Conservation (phyloP, 768 basidiomycete genomes). For the Rhodotorula sphaerocarpa region DNA sequence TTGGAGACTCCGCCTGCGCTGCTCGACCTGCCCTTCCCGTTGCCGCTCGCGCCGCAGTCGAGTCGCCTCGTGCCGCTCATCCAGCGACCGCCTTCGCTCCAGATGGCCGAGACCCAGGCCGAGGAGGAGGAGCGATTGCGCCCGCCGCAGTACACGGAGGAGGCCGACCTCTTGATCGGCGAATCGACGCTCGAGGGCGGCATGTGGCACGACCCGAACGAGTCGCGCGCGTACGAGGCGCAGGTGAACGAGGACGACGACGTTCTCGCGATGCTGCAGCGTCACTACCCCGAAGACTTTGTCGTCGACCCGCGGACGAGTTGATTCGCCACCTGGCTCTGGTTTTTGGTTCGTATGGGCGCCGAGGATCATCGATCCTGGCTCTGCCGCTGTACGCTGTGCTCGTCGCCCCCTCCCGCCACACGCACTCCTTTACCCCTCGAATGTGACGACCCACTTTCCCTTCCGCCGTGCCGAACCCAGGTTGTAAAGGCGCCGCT, state of each 20-base stretch:
- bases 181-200: constrained; percentile 17
- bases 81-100: constrained; percentile 20
- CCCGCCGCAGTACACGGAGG: constrained; percentile 13
- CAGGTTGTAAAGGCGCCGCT: no score
- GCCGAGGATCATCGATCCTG: no score
- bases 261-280: not conserved
- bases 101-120: not conserved
- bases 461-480: no score
- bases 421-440: no score
- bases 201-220: not conserved
- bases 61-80: constrained; percentile 11
- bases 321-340: no score
- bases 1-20: constrained; percentile 9
- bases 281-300: no score
- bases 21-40: constrained; percentile 22
- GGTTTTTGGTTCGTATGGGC: no score
- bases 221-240: not conserved
- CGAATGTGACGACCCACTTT: no score
- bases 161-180: constrained; percentile 2
- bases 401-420: no score
- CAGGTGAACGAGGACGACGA: not conserved
- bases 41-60: constrained; percentile 17
- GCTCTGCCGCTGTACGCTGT: no score
- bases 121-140: not conserved
- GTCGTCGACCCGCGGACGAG: not conserved